Conservation (phyloP, 202 grass and related monocot species). For the Brachypodium distachyon region DNA sequence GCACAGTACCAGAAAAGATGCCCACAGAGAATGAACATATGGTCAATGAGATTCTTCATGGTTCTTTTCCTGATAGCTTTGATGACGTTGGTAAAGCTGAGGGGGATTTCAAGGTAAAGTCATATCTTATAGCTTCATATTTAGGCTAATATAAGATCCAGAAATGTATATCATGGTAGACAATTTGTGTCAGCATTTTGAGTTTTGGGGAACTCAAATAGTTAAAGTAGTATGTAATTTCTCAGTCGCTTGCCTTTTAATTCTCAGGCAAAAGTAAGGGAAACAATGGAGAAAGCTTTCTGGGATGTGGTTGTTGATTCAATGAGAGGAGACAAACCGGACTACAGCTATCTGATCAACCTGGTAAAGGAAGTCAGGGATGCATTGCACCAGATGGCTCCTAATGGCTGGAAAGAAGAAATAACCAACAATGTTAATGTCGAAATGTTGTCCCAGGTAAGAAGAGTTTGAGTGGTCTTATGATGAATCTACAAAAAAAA, state of each 20-base stretch:
- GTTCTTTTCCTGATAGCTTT: constrained; percentile 41
- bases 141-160: background rate
- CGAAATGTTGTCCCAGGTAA: constrained; percentile 82
- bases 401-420: constrained; percentile 67
- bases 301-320: constrained; percentile 75
- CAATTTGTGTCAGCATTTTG: background rate
- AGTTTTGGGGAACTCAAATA: background rate
- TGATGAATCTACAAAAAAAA: background rate
- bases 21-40: constrained; percentile 84
- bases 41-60: constrained; percentile 96
- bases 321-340: constrained; percentile 60
- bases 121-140: background rate
- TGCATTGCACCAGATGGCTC: constrained; percentile 67
- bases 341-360: constrained; percentile 65
- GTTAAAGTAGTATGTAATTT: background rate
- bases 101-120: constrained; percentile 52
- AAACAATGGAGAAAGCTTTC: constrained; percentile 92
- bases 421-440: constrained; percentile 66
- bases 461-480: constrained; percentile 12
- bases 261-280: constrained; percentile 55
- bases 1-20: constrained; percentile 19
- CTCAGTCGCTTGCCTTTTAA: background rate
- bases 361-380: constrained; percentile 89
- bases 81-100: constrained; percentile 30
- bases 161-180: background rate